A percentile compares a stretch with the other conserved stretches of the same genome.
Evolutionary conservation across 2,329 filamentous ascomycete species (phyloP).

Genomic region (Trichoderma atrobrunneum): DNA sequence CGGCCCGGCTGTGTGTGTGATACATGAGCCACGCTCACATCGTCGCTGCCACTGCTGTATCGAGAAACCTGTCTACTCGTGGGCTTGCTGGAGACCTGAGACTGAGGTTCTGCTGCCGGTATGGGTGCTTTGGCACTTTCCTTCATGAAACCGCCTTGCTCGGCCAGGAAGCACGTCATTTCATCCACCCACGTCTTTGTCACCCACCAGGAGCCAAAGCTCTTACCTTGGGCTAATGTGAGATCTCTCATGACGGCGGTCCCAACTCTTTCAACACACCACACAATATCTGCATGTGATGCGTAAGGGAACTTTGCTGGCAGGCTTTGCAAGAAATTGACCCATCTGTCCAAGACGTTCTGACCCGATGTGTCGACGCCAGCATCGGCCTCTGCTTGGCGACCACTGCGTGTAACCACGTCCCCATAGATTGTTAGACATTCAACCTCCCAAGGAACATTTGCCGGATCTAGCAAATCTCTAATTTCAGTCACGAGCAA

Average conservation of each 20-base stretch:
- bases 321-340: slow-evolving; percentile 66
- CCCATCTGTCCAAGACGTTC: slow-evolving; percentile 76
- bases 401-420: slow-evolving; percentile 47
- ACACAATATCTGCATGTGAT: slow-evolving; percentile 68
- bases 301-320: slow-evolving; percentile 72
- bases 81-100: slow-evolving; percentile 37
- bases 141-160: slow-evolving; percentile 83
- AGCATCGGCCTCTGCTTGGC: slow-evolving; percentile 31
- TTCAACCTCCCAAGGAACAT: slow-evolving; percentile 64
- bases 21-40: slow-evolving; percentile 44
- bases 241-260: slow-evolving; percentile 78
- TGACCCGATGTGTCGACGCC: slow-evolving; percentile 42
- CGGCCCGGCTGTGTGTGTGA: slow-evolving; percentile 47
- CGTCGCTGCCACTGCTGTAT: slow-evolving; percentile 46
- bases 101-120: slow-evolving; percentile 31
- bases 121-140: slow-evolving; percentile 43
- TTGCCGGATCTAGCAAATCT: slow-evolving; percentile 65
- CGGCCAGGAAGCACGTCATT: slow-evolving; percentile 85
- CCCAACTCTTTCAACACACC: slow-evolving; percentile 71
- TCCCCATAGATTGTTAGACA: slow-evolving; percentile 60
- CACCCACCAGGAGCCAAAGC: slow-evolving; percentile 91
- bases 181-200: slow-evolving; percentile 95
- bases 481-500: slow-evolving; percentile 66
- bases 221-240: slow-evolving; percentile 72
- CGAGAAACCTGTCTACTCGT: slow-evolving; percentile 36